Conservation (phyloP, 2,329 filamentous ascomycete species). For the Ascochyta fabae region DNA sequence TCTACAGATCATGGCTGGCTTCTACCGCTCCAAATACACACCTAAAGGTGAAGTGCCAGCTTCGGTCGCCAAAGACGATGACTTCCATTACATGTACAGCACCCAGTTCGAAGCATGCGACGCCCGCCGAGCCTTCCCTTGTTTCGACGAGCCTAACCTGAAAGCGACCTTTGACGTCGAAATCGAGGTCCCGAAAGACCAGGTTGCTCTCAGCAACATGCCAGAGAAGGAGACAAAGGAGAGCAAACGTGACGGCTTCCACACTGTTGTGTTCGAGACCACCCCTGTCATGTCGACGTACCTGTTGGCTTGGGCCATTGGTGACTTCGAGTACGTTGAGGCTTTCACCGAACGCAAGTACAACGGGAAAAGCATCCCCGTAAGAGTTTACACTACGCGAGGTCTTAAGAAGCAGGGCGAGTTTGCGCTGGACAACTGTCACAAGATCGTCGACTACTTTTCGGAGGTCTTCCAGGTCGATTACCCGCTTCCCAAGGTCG, state of each 20-base stretch:
- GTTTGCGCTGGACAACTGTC: conserved; percentile 88
- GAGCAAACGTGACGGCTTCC: conserved; percentile 72
- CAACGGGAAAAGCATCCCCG: conserved; percentile 87
- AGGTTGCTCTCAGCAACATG: conserved; percentile 95
- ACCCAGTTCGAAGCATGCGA: conserved; percentile 98
- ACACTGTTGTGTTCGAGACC: conserved; percentile 88
- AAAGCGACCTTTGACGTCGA: conserved; percentile 96
- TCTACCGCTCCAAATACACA: conserved; percentile 95
- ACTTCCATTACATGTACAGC: conserved; percentile 75
- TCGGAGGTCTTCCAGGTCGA: conserved; percentile 90
- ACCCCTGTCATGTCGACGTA: conserved; percentile 97
- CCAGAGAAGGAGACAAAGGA: conserved; percentile 78
- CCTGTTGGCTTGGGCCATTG: conserved; percentile 91
- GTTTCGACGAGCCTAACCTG: conserved; percentile 96
- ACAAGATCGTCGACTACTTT: conserved; percentile 94
- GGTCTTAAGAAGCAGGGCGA: conserved; percentile 92
- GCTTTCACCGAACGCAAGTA: conserved; percentile 88
- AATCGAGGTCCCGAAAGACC: conserved; percentile 87
- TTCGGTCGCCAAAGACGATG: conserved; percentile 76
- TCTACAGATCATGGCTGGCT: conserved; percentile 74
- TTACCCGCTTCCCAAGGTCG: conserved; percentile 91
- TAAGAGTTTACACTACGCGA: conserved; percentile 92
- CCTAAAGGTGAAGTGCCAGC: conserved; percentile 72
- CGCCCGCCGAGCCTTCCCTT: conserved; percentile 92
- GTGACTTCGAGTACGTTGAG: conserved; percentile 97